Evolutionary conservation across 208 protist genomes (phyloP).

Genomic region (Crithidia sp.): DNA sequence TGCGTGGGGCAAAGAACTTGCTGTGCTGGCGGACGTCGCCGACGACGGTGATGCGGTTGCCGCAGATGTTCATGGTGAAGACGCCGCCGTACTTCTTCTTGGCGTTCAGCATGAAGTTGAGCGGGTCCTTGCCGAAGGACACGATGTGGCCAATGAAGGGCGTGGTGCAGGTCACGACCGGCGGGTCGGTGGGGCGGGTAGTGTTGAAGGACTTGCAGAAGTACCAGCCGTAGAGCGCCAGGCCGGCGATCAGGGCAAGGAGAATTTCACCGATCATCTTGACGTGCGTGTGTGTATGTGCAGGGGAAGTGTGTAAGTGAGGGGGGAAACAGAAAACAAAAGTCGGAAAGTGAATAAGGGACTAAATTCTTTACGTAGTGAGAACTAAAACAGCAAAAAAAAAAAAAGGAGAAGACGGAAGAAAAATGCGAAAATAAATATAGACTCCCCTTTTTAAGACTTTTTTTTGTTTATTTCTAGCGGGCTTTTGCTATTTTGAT

Average conservation of each 20-base stretch:
- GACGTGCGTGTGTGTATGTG: neutral
- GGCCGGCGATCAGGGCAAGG: conserved; percentile 46
- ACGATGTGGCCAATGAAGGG: conserved; percentile 82
- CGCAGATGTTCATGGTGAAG: conserved; percentile 87
- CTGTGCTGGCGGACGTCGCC: conserved; percentile 76
- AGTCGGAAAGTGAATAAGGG: neutral
- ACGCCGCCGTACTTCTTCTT: conserved; percentile 74
- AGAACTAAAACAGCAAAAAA: conserved; percentile 4
- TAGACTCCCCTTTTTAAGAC: no score
- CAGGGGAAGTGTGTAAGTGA: neutral
- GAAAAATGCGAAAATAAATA: no score
- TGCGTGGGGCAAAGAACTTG: conserved; percentile 85
- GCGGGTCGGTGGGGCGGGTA: conserved; percentile 75
- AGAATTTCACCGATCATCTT: conserved; percentile 67
- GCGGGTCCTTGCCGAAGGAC: conserved; percentile 72
- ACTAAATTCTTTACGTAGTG: no score
- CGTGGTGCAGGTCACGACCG: conserved; percentile 55
- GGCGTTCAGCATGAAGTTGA: conserved; percentile 60
- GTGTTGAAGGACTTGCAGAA: conserved; percentile 85
- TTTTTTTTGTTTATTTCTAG: no score
- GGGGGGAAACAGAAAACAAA: neutral
- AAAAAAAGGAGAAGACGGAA: neutral
- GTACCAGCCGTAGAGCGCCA: conserved; percentile 76
- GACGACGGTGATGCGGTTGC: conserved; percentile 81
- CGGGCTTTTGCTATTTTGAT: neutral